Conservation (phyloP, 345 rosid species). For the Brassica carinata region DNA sequence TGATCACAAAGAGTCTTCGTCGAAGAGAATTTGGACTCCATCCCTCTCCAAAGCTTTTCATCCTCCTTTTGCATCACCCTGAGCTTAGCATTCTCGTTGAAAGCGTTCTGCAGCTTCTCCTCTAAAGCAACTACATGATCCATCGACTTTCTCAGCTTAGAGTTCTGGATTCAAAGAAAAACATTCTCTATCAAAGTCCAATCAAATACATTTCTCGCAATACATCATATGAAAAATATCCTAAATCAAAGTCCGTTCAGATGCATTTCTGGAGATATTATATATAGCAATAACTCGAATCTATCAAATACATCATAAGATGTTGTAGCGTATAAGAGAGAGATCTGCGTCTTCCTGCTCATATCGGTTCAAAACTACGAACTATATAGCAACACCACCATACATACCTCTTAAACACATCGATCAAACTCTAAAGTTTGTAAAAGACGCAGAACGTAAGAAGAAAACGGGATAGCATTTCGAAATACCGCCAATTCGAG, state of each 20-base stretch:
- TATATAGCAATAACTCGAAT: background rate
- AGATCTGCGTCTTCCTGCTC: background rate
- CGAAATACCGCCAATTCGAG: constrained; percentile 86
- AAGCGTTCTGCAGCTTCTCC: constrained; percentile 86
- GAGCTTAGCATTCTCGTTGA: constrained; percentile 88
- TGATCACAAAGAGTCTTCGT: constrained; percentile 81
- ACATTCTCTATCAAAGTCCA: background rate
- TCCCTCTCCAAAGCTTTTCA: constrained; percentile 91
- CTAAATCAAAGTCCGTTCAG: background rate
- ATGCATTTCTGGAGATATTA: background rate
- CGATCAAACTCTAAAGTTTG: constrained; percentile 20
- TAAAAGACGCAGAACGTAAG: constrained; percentile 18
- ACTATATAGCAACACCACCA: background rate
- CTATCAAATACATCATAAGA: background rate
- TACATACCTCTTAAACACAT: constrained; percentile 37
- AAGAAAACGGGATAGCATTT: constrained; percentile 16
- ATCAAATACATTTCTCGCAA: background rate
- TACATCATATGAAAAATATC: background rate
- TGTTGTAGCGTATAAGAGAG: background rate
- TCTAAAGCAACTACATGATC: constrained; percentile 63
- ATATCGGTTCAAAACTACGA: background rate
- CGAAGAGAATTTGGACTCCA: constrained; percentile 85
- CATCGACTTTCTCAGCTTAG: constrained; percentile 75
- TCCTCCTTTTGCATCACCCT: constrained; percentile 88
- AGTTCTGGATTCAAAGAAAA: constrained; percentile 51